Evolutionary conservation across 345 rosid species (phyloP).

Genomic region (Populus pruinosa): DNA sequence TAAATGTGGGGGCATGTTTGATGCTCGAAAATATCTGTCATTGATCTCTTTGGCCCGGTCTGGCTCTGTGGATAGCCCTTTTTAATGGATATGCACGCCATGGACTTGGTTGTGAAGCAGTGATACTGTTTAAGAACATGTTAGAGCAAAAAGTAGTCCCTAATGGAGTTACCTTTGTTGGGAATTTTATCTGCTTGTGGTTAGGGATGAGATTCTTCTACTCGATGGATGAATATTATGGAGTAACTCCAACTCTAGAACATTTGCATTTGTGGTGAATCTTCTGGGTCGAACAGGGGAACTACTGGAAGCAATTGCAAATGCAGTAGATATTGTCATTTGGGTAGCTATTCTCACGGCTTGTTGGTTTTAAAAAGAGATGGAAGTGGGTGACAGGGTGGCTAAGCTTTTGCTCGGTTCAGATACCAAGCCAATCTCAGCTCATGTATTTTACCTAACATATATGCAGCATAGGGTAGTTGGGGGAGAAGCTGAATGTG

Average conservation of each 20-base stretch:
- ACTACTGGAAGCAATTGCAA: constrained; percentile 48
- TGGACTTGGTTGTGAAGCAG: constrained; percentile 49
- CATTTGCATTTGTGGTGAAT: constrained; percentile 52
- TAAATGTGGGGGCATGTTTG: constrained; percentile 45
- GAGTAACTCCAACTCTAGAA: constrained; percentile 40
- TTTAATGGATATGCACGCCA: constrained; percentile 54
- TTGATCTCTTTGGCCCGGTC: constrained; percentile 46
- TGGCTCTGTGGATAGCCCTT: constrained; percentile 61
- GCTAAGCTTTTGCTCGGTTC: constrained; percentile 39
- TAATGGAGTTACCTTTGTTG: constrained; percentile 52
- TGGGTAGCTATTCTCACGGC: constrained; percentile 58
- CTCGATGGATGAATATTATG: constrained; percentile 32
- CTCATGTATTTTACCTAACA: constrained; percentile 50
- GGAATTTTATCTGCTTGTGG: constrained; percentile 47
- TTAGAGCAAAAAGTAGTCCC: constrained; percentile 38
- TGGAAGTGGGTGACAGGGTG: constrained; percentile 53
- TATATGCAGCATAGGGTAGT: constrained; percentile 45
- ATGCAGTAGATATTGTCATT: constrained; percentile 50
- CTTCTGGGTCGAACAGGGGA: constrained; percentile 54
- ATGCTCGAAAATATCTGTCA: constrained; percentile 43
- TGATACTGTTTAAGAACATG: constrained; percentile 43
- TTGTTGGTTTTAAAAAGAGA: constrained; percentile 50
- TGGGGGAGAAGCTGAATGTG: constrained; percentile 47
- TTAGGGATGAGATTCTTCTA: constrained; percentile 43
- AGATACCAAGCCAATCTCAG: constrained; percentile 36